Conservation (phyloP, 768 basidiomycete species). For the Amanita thiersii region DNA sequence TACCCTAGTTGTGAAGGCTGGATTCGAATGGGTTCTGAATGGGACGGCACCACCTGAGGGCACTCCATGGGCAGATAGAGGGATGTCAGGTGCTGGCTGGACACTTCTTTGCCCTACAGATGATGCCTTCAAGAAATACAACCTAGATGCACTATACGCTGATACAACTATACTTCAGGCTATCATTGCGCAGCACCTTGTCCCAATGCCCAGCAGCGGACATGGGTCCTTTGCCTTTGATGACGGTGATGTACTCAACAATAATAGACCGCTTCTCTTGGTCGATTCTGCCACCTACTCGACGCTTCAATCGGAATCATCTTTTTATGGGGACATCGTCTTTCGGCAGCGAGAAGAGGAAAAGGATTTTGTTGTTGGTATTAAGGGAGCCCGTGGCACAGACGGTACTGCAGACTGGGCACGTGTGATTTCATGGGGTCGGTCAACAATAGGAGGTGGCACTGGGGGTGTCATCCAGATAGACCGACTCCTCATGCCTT, state of each 20-base stretch:
- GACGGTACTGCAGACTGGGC: constrained; percentile 57
- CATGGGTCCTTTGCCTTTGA: not conserved
- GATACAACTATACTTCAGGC: constrained; percentile 43
- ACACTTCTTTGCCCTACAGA: constrained; percentile 89
- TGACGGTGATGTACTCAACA: constrained; percentile 33
- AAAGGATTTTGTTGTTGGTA: constrained; percentile 58
- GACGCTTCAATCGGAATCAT: constrained; percentile 62
- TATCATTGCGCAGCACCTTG: constrained; percentile 72
- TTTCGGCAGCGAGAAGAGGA: constrained; percentile 49
- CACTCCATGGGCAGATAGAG: constrained; percentile 52
- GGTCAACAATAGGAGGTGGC: constrained; percentile 62
- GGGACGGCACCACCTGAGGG: constrained; percentile 72
- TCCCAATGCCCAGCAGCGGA: constrained; percentile 35
- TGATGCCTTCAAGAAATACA: constrained; percentile 81
- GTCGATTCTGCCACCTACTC: constrained; percentile 66
- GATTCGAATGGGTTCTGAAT: constrained; percentile 86
- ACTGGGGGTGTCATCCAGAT: constrained; percentile 88
- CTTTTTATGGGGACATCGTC: constrained; percentile 75
- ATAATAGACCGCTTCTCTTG: constrained; percentile 66
- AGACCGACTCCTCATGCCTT: constrained; percentile 77
- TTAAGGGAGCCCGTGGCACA: constrained; percentile 66
- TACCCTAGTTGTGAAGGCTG: constrained; percentile 74
- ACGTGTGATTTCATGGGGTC: constrained; percentile 63
- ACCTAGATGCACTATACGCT: constrained; percentile 66
- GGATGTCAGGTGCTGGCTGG: constrained; percentile 54